Evolutionary conservation across 2,329 filamentous ascomycete species (phyloP), one percentile per base, ranked within the genome.

Genomic region (Fusarium virguliforme): DNA sequence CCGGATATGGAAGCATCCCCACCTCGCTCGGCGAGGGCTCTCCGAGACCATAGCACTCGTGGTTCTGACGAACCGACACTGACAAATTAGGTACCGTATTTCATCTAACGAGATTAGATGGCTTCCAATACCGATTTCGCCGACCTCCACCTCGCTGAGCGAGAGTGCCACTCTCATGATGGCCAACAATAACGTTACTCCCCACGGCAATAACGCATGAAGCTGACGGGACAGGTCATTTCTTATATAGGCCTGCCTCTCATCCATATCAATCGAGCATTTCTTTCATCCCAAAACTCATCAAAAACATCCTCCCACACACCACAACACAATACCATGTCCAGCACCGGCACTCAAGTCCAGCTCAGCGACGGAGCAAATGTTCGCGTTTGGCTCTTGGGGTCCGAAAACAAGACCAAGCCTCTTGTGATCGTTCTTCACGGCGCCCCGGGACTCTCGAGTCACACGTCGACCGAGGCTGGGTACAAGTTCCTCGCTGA

Each of bases 371-470:
- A 66, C 34, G 55, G 62, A 32, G 38, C 8, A 26, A 67, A 56
- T 7, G 48, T 67, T 6, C 64, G 48, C n/a, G 62, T 66, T 4
- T 61, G 55, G 24, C 28, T 66, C n/a, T 46, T 67, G 4, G 64
- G 64, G 7, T 50, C 62, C 8, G 34, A 66, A 4, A 41, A 67
- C 15, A 67, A 65, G 8, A 50, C 34, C 1, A 67, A 61, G 1
- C 62, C 62, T 8, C n/a, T 67, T 12, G 2, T 61, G 0, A 51
- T 61, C 7, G 64, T 54, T 15, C 62, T 65, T 8, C 64, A 67
- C 8, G 64, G 64, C 0, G 64, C 62, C 1, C 62, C 64, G 0
- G 64, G 64, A 2, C 30, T 67, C 3, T 65, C 62, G 2, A 55
- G 62, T 0, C 64, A 67, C 5, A 32, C 37, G 0, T 57, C 53